Evolutionary conservation across 1,284 basidiomycete species (phyloP).

Genomic region (Abortiporus biennis): DNA sequence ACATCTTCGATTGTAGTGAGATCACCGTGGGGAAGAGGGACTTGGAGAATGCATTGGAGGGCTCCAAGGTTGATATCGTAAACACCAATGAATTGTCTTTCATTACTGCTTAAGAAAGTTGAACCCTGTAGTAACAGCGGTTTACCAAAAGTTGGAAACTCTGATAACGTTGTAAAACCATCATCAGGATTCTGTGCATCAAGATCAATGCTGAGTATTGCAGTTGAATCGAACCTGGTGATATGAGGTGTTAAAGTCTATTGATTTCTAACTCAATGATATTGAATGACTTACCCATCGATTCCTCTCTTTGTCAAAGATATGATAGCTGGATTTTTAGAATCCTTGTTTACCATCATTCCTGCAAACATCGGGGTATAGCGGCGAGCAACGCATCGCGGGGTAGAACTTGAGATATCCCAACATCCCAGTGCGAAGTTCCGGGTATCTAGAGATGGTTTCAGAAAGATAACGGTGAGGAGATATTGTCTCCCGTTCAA

Average conservation of each 20-base stretch:
- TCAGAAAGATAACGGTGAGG: constrained; percentile 33
- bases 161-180: constrained; percentile 10
- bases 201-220: constrained; percentile 16
- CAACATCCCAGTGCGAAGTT: constrained; percentile 45
- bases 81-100: constrained; percentile 15
- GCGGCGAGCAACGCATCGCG: constrained; percentile 13
- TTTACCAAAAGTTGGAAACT: constrained; percentile 16
- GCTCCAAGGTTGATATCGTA: constrained; percentile 16
- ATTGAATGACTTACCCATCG: not conserved
- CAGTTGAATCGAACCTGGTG: constrained; percentile 1
- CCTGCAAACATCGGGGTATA: constrained; percentile 5
- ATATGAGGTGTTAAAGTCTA: not conserved
- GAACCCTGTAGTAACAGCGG: constrained; percentile 18
- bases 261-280: not conserved
- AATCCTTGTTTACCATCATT: not conserved
- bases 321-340: not conserved
- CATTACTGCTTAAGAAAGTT: constrained; percentile 16
- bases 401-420: constrained; percentile 27
- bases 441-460: constrained; percentile 14
- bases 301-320: not conserved
- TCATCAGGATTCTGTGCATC: not conserved
- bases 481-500: constrained; percentile 33
- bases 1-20: constrained; percentile 16
- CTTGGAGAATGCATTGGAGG: constrained; percentile 14
- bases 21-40: constrained; percentile 17